Evolutionary conservation across 2,329 filamentous ascomycete genomes (phyloP), one percentile per base, ranked within the genome.

Genomic region (Fusarium citri): DNA sequence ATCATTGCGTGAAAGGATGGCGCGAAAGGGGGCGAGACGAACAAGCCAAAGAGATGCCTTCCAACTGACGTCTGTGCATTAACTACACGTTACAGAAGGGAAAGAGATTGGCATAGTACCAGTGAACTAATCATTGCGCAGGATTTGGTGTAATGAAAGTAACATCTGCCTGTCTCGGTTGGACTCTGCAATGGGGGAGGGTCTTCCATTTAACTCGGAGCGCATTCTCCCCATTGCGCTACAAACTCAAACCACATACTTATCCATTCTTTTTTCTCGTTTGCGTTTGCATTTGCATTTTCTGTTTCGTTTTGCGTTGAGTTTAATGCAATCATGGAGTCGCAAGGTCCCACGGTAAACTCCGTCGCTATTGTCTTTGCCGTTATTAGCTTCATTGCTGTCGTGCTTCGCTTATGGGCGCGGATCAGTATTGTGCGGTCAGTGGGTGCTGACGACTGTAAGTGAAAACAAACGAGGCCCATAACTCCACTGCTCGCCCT

Each of bases 391-490:
- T 71, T 70, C 20, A 30, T 69, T 30, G 67, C 67, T 40, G 40
- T 71, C 15, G 63, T 59, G 10, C 40, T 67, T 25, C 59, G 67
- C 40, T 20, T 69, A 25, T 69, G 63, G 63, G 67, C 67, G 3
- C 43, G 67, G n/a, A 41, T 59, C 15, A 71, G 48, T 41, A 68
- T 69, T 23, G 67, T 69, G 16, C 43, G 43, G 25, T 69, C 67
- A 6, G 9, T 69, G 4, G 67, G 67, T 20, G 49, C 45, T 12
- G 67, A 69, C 26, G 67, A 69, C 11, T 69, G 67, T 71, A 23
- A 71, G 67, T 70, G 18, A 12, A 34, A 34, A 15, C 30, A 34
- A 34, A 15, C 28, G 10, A 23, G 28, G 20, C 28, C 30, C 47
- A 37, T n/a, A 37, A 25, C 22, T 23, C 47, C 47, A 49, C 47